Percentiles rank a stretch among this genome's conserved stretches.
Evolutionary conservation across 768 basidiomycete species (phyloP).

Genomic region (Suillus sp.): DNA sequence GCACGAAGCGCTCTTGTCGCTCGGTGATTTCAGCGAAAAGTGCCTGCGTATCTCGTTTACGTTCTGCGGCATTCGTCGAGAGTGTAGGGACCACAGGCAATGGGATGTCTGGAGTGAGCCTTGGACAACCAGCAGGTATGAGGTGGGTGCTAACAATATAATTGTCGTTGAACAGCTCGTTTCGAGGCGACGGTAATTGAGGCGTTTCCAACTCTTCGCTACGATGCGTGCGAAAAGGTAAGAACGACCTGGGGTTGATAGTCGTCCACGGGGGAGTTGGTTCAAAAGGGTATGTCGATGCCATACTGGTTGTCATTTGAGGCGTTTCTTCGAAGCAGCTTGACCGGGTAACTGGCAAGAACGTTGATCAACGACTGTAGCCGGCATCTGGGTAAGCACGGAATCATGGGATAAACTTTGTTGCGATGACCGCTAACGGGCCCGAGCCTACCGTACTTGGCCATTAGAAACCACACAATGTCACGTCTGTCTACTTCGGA

Average conservation of each 20-base stretch:
- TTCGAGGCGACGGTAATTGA: slow-evolving; percentile 25
- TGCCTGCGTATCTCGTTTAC: slow-evolving; percentile 15
- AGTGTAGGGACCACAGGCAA: slow-evolving; percentile 25
- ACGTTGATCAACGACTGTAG: not conserved
- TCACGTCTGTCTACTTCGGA: not conserved
- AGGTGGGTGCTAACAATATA: slow-evolving; percentile 33
- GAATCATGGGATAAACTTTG: not conserved
- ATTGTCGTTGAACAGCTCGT: slow-evolving; percentile 19
- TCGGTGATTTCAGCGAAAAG: slow-evolving; percentile 25
- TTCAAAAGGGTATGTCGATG: slow-evolving; percentile 24
- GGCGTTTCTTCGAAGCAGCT: not conserved
- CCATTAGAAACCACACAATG: not conserved
- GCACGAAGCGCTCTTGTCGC: slow-evolving; percentile 17
- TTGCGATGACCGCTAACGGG: too few relatives aligned
- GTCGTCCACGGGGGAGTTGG: slow-evolving; percentile 24
- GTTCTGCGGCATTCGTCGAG: slow-evolving; percentile 9
- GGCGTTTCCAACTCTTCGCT: slow-evolving; percentile 16
- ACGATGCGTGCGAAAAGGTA: slow-evolving; percentile 16
- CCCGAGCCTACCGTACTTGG: too few relatives aligned
- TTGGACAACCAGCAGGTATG: slow-evolving; percentile 32
- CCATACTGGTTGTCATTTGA: not conserved
- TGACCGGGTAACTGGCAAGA: not conserved
- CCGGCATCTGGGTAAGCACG: not conserved
- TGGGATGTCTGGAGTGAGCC: slow-evolving; percentile 26
- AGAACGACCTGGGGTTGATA: slow-evolving; percentile 26